These are phyloP conservation scores for Candida vartiovaarae DNA, from an alignment of 805 yeast genomes.

Conservation along the genomic window DNA sequence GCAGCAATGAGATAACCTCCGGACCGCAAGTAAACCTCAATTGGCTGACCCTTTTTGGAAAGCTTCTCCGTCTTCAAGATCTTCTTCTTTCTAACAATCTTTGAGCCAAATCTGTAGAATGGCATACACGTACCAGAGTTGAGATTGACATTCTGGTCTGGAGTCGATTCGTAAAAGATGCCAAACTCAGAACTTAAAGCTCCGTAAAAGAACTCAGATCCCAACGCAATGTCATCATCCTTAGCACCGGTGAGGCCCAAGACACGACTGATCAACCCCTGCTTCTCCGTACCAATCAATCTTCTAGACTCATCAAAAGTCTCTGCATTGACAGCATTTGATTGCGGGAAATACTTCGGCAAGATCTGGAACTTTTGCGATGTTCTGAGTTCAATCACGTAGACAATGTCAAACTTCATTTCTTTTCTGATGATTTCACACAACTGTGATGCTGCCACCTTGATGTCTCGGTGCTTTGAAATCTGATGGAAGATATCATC, in stretches of 20 bases:
- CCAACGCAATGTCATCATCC: constrained; percentile 24
- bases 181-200: constrained; percentile 50
- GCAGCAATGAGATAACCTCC: constrained; percentile 48
- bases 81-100: constrained; percentile 34
- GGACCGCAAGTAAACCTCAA: constrained; percentile 40
- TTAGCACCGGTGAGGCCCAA: constrained; percentile 35
- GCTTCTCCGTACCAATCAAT: constrained; percentile 31
- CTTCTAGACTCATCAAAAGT: constrained; percentile 32
- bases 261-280: constrained; percentile 36
- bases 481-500: constrained; percentile 31
- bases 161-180: constrained; percentile 31
- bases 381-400: constrained; percentile 43
- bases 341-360: constrained; percentile 37
- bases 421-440: constrained; percentile 30
- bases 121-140: constrained; percentile 49
- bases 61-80: constrained; percentile 12
- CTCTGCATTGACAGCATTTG: constrained; percentile 38
- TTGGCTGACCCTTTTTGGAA: constrained; percentile 8
- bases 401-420: constrained; percentile 36
- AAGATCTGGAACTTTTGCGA: constrained; percentile 39
- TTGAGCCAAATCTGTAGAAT: constrained; percentile 37
- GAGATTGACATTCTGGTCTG: constrained; percentile 24
- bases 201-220: constrained; percentile 32
- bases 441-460: constrained; percentile 35
- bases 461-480: constrained; percentile 32